Base-by-base conservation (phyloP, 768 basidiomycete species). In the Solioccasus polychromus region DNA sequence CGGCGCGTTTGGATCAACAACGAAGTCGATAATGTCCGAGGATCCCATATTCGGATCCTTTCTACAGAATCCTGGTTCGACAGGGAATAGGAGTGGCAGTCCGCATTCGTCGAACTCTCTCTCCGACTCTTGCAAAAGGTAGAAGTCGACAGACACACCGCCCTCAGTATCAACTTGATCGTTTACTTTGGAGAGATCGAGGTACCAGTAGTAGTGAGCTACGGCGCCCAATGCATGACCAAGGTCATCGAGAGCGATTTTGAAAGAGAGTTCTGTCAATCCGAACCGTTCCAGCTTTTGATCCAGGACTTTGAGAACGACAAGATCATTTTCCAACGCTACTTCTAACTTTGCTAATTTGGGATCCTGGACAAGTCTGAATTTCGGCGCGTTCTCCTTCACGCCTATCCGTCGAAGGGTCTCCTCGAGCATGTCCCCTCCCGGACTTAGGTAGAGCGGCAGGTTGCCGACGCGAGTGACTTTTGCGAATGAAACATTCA, bases 121-220 rank as follows among this genome's bases (percentile, higher is more conserved):
- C 4, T 29, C 17, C 23, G 47, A 44, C 4, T 35, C 25, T 15
- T 11, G 9, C 11, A 55, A 17, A 15, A 7, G 7, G 20, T 42
- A 48, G 25, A 61, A 55, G 15, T 58, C 45, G 39, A 61, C 12
- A 4, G 17, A 14, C 5, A 60, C 39, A 2, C 32, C 38, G 20
- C 23, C 10, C 15, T 14, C 17, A 18, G 19, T 29, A 0, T 34
- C 12, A 8, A 30, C 26, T 23, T 1, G 32, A 8, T 19, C 14
- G 7, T 32, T 24, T 20, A 37, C 22, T 19, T 43, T 54, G 3
- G 25, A 9, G 30, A 58, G 50, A 38, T 45, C 43, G 10, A 60
- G 59, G 22, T 54, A 54, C 59, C 59, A 61, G 25, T 50, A 50
- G 22, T 44, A 60, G n/a, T 48, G 55, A 4, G 58, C 38, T 3